Base-by-base conservation (phyloP, 2,329 filamentous ascomycete species). In the Parastagonospora avenae region DNA sequence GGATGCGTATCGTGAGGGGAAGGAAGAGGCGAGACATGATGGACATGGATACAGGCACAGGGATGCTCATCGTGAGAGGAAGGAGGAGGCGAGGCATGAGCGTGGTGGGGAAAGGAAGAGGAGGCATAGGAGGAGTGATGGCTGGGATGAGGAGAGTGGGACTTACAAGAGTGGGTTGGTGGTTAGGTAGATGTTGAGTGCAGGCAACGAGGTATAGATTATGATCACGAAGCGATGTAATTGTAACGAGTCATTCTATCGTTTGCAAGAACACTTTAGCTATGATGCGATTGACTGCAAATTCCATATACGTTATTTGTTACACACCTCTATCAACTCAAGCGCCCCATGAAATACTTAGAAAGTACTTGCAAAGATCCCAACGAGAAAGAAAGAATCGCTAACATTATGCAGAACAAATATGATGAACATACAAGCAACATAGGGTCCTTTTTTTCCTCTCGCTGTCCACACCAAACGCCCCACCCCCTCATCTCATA, bases 101-200 rank as follows among this genome's bases (percentile, higher is more conserved):
- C 70, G 66, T 66, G 67, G 66, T 74, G 77, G 61, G 75, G 40
- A 54, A 30, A 58, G 49, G 19, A 47, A 39, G 5, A 44, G 32
- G 4, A 76, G 42, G 76, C 78, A 58, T 72, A 73, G 1, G 73
- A 74, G 38, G 4, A 54, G 50, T 12, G 48, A 54, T 4, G 66
- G 66, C 10, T 71, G 66, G 67, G 67, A 66, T 74, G 77, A 61
- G 75, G 61, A 64, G 40, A 67, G 46, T 45, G 55, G 44, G 36
- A 66, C 62, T 35, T 68, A 54, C 52, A 83, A 86, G 86, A 87
- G 85, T 39, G 67, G 67, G 12, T 48, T 45, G 84, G 85, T 79
- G 80, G 80, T 80, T 81, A 84, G 85, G 82, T 84, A 29, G 19
- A n/a, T 11, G 31, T 24, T 4, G 36, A 27, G 36, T 39, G 6